A percentile compares a stretch with the other conserved stretches of the same genome.
Evolutionary conservation across 495 filamentous ascomycete species (phyloP).

Genomic region (Neurospora tetraspora): DNA sequence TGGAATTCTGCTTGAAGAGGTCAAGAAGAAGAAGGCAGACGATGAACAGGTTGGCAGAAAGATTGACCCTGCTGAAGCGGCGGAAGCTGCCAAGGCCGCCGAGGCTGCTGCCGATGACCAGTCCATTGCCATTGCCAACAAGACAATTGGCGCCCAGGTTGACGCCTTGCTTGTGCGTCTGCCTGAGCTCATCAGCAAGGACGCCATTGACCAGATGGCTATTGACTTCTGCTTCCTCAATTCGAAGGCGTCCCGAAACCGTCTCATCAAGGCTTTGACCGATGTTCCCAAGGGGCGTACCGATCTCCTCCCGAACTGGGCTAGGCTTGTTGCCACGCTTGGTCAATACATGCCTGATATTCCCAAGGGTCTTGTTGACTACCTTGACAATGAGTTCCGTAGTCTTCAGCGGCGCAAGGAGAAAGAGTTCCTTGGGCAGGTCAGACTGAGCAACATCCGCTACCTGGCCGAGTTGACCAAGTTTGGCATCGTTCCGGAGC

Average conservation of each 20-base stretch:
- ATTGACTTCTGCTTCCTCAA: conserved; percentile 98
- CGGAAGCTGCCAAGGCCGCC: conserved; percentile 42
- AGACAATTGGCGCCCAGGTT: conserved; percentile 93
- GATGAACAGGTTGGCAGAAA: conserved; percentile 59
- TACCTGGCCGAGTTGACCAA: conserved; percentile 97
- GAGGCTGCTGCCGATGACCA: conserved; percentile 59
- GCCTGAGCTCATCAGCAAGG: conserved; percentile 82
- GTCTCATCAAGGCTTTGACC: conserved; percentile 83
- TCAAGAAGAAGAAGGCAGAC: conserved; percentile 84
- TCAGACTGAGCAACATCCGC: conserved; percentile 87
- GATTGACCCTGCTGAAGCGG: conserved; percentile 33
- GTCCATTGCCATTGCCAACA: conserved; percentile 91
- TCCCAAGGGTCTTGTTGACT: conserved; percentile 79
- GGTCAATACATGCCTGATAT: conserved; percentile 91
- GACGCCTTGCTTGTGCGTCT: conserved; percentile 82
- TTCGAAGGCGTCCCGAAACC: conserved; percentile 92
- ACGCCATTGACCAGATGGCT: conserved; percentile 81
- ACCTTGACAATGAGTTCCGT: conserved; percentile 94
- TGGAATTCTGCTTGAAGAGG: conserved; percentile 83
- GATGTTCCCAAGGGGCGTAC: conserved; percentile 89
- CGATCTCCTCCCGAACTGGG: conserved; percentile 85
- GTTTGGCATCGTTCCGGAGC: conserved; percentile 95
- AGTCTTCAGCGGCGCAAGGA: conserved; percentile 97
- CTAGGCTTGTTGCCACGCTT: conserved; percentile 85
- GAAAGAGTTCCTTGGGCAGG: conserved; percentile 92